Evolutionary conservation across 2,329 filamentous ascomycete genomes (phyloP).

Genomic region (Talaromyces sp.): DNA sequence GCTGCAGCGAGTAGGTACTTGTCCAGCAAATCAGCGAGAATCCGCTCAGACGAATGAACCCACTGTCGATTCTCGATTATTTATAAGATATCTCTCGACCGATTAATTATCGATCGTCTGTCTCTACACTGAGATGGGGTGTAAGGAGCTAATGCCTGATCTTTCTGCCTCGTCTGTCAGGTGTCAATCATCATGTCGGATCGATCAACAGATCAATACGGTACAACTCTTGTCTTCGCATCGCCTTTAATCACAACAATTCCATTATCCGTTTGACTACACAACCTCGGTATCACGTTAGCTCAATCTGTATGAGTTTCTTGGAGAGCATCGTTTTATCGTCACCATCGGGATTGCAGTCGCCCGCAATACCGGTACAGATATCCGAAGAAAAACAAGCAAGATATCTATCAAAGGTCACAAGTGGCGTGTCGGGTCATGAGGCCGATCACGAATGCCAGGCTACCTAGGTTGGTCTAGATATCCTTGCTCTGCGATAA

Average conservation of each 20-base stretch:
- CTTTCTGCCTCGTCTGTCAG: background rate
- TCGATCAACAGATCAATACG: background rate
- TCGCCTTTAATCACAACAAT: background rate
- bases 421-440: background rate
- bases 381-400: background rate
- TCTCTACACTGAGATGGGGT: too few relatives aligned
- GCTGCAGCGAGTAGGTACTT: too few relatives aligned
- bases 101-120: too few relatives aligned
- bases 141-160: background rate
- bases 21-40: background rate
- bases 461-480: background rate
- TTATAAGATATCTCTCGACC: background rate
- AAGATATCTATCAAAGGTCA: background rate
- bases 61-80: background rate
- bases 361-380: background rate
- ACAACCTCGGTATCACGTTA: background rate
- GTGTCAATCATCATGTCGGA: background rate
- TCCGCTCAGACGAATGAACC: background rate
- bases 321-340: background rate
- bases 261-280: background rate
- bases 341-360: background rate
- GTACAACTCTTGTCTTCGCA: background rate
- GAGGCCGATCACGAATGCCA: background rate
- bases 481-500: background rate
- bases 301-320: background rate